A percentile compares a stretch with the other conserved stretches of the same genome.
These are phyloP conservation scores for Diutina scorzettiae DNA, from an alignment of 1,139 yeast genomes.

Conservation along the genomic window DNA sequence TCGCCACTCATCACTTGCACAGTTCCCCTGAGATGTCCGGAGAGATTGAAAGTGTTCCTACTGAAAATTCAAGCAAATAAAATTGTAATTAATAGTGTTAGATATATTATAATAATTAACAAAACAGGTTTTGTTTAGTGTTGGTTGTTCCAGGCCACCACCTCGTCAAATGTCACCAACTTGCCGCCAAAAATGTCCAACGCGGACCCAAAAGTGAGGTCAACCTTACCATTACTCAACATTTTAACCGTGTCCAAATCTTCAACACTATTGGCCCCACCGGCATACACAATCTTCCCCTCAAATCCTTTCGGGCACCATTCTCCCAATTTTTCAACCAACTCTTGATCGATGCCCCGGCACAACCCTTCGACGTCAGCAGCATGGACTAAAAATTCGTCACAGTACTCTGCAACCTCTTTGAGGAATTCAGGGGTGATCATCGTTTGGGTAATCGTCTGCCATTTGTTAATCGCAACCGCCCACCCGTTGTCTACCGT, in stretches of 20 bases:
- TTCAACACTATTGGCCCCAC: constrained; percentile 72
- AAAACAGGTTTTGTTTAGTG: background rate
- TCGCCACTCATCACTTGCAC: no score
- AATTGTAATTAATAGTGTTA: no score
- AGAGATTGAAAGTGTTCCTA: no score
- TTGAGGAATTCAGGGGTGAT: constrained; percentile 43
- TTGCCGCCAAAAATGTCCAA: constrained; percentile 89
- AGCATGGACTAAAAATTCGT: constrained; percentile 87
- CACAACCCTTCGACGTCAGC: constrained; percentile 98
- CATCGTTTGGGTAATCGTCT: constrained; percentile 60
- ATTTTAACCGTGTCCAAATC: constrained; percentile 57
- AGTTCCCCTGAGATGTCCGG: no score
- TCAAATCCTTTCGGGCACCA: constrained; percentile 56
- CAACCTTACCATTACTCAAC: constrained; percentile 73
- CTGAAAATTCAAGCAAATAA: no score
- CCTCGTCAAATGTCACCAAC: constrained; percentile 61
- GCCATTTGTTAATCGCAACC: constrained; percentile 98
- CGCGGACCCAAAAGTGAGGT: constrained; percentile 85
- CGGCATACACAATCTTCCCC: constrained; percentile 84
- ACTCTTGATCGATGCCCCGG: constrained; percentile 73
- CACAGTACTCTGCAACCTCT: constrained; percentile 51
- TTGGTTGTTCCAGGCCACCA: constrained; percentile 38
- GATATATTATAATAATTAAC: no score
- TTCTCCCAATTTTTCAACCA: constrained; percentile 59
- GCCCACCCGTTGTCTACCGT: constrained; percentile 49